Evolutionary conservation across 1,139 yeast genomes (phyloP), one percentile per base, ranked within the genome.

Genomic region (Wickerhamomyces sp.): DNA sequence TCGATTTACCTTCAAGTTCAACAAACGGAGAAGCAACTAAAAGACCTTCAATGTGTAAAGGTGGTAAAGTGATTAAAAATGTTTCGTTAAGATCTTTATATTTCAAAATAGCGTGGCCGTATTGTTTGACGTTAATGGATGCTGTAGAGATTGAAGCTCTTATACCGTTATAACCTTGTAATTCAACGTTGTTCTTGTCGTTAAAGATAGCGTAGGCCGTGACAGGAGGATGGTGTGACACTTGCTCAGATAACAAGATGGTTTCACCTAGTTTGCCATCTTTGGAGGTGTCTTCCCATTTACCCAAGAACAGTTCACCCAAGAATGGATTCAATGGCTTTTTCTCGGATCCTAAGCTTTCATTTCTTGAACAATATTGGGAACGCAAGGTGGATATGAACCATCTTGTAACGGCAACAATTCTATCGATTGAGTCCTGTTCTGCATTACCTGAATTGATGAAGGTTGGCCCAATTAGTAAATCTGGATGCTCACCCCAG

Each of bases 1-100:
- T 79, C 17, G 95, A 76, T 48, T 79, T 79, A 43, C 95, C 95
- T 59, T 90, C 97, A 47, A 92, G 73, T 61, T 86, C 95, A 31
- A 84, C 90, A 63, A 81, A 89, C 25, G 97, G 97, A 3, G 94
- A 73, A 5, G 96, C 97, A 47, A 85, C 81, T 45, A 90, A 67
- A 45, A 92, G 74, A 16, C 98, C 97, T 65, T 92, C 98, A 46
- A 92, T 82, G 61, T 90, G 97, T 52, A 92, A 72, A n/a, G 96
- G 88, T 12, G 98, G 98, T 52, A 90, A 72, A n/a, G 97, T 87
- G 42, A 89, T 70, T 55, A 87, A 67, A 61, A 82, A 92, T 10
- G 74, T 64, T 62, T 90, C 97, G 43, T 76, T 71, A 45, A 78
- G 62, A 42, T 72, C 72, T 47, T 72, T 72, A 52, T 76, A 77